phyloP scores from a whole-genome alignment of 192 early-diverging fungal species.

The Mortierella antarctica region DNA sequence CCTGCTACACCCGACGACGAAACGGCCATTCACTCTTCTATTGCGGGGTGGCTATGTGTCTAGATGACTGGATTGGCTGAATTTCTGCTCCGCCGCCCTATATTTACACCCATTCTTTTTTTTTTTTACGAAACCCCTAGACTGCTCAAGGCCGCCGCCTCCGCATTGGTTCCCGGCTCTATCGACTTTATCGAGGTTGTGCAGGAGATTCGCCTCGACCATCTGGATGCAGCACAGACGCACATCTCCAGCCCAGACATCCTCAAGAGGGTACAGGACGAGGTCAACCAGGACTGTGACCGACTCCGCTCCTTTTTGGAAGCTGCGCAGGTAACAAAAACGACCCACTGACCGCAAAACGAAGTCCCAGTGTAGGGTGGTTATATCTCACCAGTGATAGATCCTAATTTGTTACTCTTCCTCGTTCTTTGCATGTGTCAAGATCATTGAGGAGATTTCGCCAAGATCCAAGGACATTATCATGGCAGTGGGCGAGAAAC shows the following conservation, averaged over 20 bases:
- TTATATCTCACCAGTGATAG: conserved; percentile 1
- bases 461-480: conserved; percentile 96
- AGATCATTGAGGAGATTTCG: conserved; percentile 95
- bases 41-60: too few relatives aligned
- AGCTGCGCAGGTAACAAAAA: conserved; percentile 83
- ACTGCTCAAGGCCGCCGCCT: conserved; percentile 74
- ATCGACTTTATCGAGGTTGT: conserved; percentile 80
- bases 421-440: not conserved
- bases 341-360: not conserved
- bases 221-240: conserved; percentile 74
- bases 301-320: conserved; percentile 87
- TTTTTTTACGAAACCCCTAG: conserved; percentile 34
- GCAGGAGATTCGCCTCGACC: conserved; percentile 83
- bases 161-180: conserved; percentile 79
- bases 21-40: not conserved
- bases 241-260: conserved; percentile 65
- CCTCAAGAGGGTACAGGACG: conserved; percentile 60
- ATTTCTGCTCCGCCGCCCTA: conserved; percentile 25
- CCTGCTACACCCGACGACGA: not conserved
- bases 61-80: not conserved
- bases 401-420: not conserved
- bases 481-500: conserved; percentile 92
- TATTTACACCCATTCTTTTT: not conserved
- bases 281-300: conserved; percentile 82
- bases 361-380: not conserved